Percentiles rank a stretch among this genome's conserved stretches.
phyloP scores from a whole-genome alignment of 2,329 filamentous ascomycete genomes.

The Myotisia sp. region DNA sequence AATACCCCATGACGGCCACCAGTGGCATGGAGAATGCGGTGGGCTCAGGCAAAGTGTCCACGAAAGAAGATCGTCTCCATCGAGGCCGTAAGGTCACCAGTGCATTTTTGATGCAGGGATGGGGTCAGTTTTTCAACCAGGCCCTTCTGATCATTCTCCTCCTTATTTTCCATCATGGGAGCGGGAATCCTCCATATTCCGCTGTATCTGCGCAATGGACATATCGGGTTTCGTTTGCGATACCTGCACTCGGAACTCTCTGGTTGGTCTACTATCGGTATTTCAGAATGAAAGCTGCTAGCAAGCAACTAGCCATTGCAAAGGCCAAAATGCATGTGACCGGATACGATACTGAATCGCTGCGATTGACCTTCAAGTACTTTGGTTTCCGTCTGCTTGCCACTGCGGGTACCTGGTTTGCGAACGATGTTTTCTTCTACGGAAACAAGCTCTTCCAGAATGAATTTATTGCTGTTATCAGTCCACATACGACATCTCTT shows the following conservation, averaged over 20 bases:
- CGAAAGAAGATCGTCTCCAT: conserved; percentile 82
- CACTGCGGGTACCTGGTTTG: conserved; percentile 81
- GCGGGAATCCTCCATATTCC: conserved; percentile 63
- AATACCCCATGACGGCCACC: conserved; percentile 94
- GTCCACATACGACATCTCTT: conserved; percentile 52
- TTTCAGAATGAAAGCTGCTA: conserved; percentile 83
- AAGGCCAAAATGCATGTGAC: conserved; percentile 82
- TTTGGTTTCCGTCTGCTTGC: conserved; percentile 79
- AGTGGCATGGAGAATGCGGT: conserved; percentile 87
- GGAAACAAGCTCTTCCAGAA: conserved; percentile 96
- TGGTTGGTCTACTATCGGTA: conserved; percentile 95
- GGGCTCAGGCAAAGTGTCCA: conserved; percentile 73
- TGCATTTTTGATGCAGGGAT: conserved; percentile 96
- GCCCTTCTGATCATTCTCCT: conserved; percentile 73
- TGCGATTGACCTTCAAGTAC: conserved; percentile 62
- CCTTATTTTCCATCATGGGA: conserved; percentile 73
- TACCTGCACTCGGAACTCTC: conserved; percentile 77
- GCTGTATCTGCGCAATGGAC: conserved; percentile 69
- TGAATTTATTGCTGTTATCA: conserved; percentile 75
- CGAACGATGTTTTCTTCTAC: conserved; percentile 98
- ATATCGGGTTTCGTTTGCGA: conserved; percentile 81
- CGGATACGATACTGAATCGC: conserved; percentile 77
- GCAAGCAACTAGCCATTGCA: conserved; percentile 62
- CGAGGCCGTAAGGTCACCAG: conserved; percentile 90
- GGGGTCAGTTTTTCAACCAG: conserved; percentile 94